Percentiles rank a stretch among this genome's conserved stretches.
Evolutionary conservation across 805 yeast genomes (phyloP).

Genomic region (Schizosaccharomyces japonicus): DNA sequence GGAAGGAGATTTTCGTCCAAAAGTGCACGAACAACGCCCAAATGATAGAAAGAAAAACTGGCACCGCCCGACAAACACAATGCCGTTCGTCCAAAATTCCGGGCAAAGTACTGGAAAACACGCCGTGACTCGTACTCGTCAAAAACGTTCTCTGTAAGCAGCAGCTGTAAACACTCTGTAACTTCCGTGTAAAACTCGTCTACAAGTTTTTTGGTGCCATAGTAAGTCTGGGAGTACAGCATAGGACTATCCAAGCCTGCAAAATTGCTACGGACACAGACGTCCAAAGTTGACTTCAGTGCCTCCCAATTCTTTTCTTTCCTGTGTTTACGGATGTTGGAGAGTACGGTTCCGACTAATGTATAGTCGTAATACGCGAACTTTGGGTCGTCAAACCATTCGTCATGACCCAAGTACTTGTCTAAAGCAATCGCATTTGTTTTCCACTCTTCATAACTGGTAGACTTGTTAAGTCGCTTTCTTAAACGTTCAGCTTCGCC

Average conservation of each 20-base stretch:
- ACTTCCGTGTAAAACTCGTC: slow-evolving; percentile 27
- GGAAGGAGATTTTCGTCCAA: slow-evolving; percentile 46
- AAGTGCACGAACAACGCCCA: slow-evolving; percentile 51
- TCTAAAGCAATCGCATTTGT: slow-evolving; percentile 35
- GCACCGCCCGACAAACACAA: slow-evolving; percentile 61
- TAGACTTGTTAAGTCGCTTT: slow-evolving; percentile 25
- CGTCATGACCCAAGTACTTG: slow-evolving; percentile 29
- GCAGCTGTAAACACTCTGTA: slow-evolving; percentile 10
- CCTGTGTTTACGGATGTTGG: slow-evolving; percentile 20
- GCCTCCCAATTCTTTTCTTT: slow-evolving; percentile 20
- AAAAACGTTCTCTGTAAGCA: slow-evolving; percentile 21
- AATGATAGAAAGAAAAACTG: slow-evolving; percentile 51
- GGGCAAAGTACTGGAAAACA: slow-evolving; percentile 33
- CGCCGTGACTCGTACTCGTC: slow-evolving; percentile 22
- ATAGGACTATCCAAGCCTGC: slow-evolving; percentile 51
- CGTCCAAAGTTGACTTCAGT: slow-evolving; percentile 32
- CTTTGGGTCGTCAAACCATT: slow-evolving; percentile 37
- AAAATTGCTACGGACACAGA: slow-evolving; percentile 47
- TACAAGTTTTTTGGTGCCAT: slow-evolving; percentile 45
- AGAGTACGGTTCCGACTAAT: slow-evolving; percentile 23
- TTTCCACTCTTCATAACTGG: slow-evolving; percentile 38
- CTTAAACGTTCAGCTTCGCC: slow-evolving; percentile 32
- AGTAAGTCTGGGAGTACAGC: slow-evolving; percentile 49
- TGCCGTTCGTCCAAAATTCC: slow-evolving; percentile 50
- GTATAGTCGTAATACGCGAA: slow-evolving; percentile 47